Conservation (phyloP, 805 yeast genomes). For the Tetrapisispora arboricola region DNA sequence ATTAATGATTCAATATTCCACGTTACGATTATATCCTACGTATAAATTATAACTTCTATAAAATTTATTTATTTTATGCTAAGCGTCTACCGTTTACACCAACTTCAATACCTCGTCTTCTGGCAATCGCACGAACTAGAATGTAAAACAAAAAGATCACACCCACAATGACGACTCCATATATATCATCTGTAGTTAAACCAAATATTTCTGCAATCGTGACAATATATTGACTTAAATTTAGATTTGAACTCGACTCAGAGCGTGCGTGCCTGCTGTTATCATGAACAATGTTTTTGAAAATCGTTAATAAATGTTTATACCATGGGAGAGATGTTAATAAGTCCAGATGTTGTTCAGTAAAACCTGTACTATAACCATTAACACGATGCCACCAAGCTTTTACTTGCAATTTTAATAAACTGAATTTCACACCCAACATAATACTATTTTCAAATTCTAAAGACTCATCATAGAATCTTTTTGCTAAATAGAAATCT, state of each 20-base stretch:
- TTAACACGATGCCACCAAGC: conserved; percentile 24
- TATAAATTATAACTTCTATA: not conserved
- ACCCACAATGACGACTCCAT: not conserved
- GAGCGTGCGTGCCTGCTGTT: not conserved
- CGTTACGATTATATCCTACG: not conserved
- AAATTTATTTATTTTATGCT: not conserved
- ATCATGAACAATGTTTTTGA: conserved; percentile 1
- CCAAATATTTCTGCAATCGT: not conserved
- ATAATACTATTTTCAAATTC: conserved; percentile 12
- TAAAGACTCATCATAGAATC: conserved; percentile 56
- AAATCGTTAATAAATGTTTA: conserved; percentile 7
- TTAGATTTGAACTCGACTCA: not conserved
- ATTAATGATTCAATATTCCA: too few species aligned
- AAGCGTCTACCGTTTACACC: not conserved
- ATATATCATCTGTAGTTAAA: not conserved
- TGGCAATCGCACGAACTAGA: not conserved
- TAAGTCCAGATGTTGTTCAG: not conserved
- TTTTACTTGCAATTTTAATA: conserved; percentile 18
- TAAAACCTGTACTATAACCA: conserved; percentile 24
- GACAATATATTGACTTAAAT: not conserved
- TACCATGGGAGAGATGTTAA: conserved; percentile 10
- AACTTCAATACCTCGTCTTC: not conserved
- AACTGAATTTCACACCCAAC: conserved; percentile 21
- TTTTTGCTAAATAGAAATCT: conserved; percentile 75
- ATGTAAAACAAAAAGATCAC: not conserved